These are phyloP conservation scores for Podospora pseudoanserina DNA, from an alignment of 495 filamentous ascomycete species.

Conservation along the genomic window DNA sequence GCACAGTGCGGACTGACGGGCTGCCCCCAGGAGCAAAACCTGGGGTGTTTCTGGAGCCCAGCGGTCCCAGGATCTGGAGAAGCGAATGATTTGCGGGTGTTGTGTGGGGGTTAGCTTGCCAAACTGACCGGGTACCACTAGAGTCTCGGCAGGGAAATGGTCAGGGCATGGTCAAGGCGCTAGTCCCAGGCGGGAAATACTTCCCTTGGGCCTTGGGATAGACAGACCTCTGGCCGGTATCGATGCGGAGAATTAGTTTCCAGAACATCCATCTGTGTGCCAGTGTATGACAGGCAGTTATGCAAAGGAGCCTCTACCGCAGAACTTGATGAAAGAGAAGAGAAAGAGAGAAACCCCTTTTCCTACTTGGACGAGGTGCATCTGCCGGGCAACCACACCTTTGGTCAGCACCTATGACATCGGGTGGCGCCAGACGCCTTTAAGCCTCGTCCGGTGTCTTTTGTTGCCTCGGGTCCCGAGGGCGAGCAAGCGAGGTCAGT, in stretches of 20 bases:
- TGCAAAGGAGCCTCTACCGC: background rate
- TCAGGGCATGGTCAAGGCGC: constrained; percentile 12
- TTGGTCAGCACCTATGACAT: background rate
- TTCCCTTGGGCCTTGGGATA: constrained; percentile 5
- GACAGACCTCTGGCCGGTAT: background rate
- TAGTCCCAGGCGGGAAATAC: constrained; percentile 21
- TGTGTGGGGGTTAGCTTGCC: constrained; percentile 39
- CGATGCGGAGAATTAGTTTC: constrained; percentile 7
- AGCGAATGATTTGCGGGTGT: constrained; percentile 24
- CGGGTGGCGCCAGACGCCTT: background rate
- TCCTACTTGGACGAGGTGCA: background rate
- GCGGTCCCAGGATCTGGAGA: constrained; percentile 24
- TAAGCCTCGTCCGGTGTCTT: background rate
- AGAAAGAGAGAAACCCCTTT: background rate
- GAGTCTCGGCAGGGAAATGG: constrained; percentile 17
- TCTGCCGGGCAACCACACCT: background rate
- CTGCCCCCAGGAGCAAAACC: constrained; percentile 15
- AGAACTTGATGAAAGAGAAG: background rate
- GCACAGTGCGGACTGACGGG: constrained; percentile 35
- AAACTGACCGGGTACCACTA: constrained; percentile 13
- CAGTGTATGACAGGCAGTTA: constrained; percentile 8
- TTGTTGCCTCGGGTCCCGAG: background rate
- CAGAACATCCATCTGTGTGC: background rate
- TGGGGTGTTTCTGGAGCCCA: constrained; percentile 16
- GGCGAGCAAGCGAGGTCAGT: background rate